phyloP scores from a whole-genome alignment of 2,329 filamentous ascomycete genomes.

The Penicillium sp. region DNA sequence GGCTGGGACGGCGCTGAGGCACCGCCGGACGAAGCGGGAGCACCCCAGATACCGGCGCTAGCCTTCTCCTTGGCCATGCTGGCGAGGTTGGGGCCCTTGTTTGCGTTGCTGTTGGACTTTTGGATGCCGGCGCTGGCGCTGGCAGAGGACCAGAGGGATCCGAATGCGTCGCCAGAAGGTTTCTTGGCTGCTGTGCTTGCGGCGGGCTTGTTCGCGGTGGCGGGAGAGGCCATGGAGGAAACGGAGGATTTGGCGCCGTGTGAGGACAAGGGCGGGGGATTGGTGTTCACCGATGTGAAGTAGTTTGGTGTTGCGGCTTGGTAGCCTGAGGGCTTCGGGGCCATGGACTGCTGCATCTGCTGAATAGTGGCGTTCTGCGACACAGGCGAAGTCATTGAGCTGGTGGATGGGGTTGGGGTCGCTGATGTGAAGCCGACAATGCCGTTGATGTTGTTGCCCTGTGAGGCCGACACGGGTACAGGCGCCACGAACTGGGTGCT shows the following conservation, averaged over 20 bases:
- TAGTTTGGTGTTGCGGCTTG: conserved; percentile 87
- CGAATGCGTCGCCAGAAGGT: conserved; percentile 76
- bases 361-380: conserved; percentile 40
- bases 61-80: conserved; percentile 98
- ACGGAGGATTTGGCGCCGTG: conserved; percentile 38
- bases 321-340: conserved; percentile 62
- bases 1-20: conserved; percentile 48
- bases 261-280: conserved; percentile 31
- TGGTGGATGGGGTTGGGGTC: conserved; percentile 64
- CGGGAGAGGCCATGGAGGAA: conserved; percentile 38
- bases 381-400: conserved; percentile 55
- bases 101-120: conserved; percentile 62
- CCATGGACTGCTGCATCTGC: conserved; percentile 39
- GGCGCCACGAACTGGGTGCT: conserved; percentile 74
- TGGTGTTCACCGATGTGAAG: conserved; percentile 72
- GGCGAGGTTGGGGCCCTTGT: conserved; percentile 75
- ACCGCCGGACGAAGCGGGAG: conserved; percentile 58
- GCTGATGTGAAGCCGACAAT: conserved; percentile 78
- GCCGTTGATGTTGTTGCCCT: conserved; percentile 75
- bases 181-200: conserved; percentile 35
- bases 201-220: conserved; percentile 50
- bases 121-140: conserved; percentile 71
- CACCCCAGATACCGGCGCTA: conserved; percentile 89
- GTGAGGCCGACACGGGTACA: conserved; percentile 77
- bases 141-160: conserved; percentile 71